phyloP scores from a whole-genome alignment of 345 rosid genomes.

The Eucalyptus brandiana region DNA sequence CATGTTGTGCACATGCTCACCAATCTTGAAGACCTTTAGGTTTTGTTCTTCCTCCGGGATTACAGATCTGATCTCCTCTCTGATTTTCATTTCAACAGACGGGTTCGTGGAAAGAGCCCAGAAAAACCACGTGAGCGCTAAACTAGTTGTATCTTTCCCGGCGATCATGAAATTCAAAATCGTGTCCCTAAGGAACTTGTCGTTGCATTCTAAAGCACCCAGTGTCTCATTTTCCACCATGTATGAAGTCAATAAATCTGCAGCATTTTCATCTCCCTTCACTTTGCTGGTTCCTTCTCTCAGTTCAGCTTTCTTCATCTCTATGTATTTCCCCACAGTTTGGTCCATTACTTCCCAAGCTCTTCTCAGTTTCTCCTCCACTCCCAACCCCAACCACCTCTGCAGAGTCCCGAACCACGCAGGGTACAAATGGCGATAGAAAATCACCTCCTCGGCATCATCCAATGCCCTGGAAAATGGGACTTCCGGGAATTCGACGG shows the following conservation, averaged over 20 bases:
- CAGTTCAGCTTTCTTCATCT: constrained; percentile 14
- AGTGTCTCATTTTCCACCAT: background rate
- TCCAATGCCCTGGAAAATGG: constrained; percentile 21
- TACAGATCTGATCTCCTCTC: constrained; percentile 23
- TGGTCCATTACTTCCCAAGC: constrained; percentile 16
- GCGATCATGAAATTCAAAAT: constrained; percentile 36
- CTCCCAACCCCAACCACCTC: constrained; percentile 24
- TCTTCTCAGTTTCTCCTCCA: constrained; percentile 18
- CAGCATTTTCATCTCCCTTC: background rate
- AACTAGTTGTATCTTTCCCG: constrained; percentile 34
- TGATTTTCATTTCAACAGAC: constrained; percentile 11
- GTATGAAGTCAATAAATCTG: constrained; percentile 28
- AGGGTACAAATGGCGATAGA: constrained; percentile 29
- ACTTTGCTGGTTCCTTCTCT: background rate
- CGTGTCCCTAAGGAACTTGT: constrained; percentile 43
- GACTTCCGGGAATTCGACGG: constrained; percentile 16
- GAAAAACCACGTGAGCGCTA: constrained; percentile 39
- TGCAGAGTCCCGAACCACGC: constrained; percentile 28
- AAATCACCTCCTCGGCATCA: constrained; percentile 36
- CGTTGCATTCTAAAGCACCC: background rate
- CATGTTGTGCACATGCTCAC: background rate
- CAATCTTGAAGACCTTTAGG: background rate
- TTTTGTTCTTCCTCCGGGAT: background rate
- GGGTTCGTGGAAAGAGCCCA: constrained; percentile 24
- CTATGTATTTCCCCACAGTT: constrained; percentile 1